Evolutionary conservation across 345 rosid genomes (phyloP), one percentile per base, ranked within the genome.

Genomic region (Lepidium africanum): DNA sequence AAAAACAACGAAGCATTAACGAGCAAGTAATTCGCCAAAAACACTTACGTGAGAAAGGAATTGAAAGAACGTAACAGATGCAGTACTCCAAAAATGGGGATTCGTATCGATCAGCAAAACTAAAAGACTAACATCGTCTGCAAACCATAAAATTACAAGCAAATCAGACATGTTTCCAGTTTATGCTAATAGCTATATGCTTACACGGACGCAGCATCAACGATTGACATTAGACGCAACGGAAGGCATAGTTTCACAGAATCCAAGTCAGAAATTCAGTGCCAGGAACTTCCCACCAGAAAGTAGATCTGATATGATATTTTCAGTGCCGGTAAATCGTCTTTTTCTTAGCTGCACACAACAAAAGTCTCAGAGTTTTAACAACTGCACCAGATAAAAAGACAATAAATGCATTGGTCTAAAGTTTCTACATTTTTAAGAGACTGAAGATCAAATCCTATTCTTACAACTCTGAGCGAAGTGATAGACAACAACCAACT

Each of bases 121-220:
- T 56, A 87, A 72, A 21, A 88, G 83, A 77, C 96, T 93, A 11
- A 88, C 97, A 71, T 88, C 98, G 67, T 93, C 97, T 88, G 87
- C 69, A 53, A 70, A n/a, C 42, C 60, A 50, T 15, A 21, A 14
- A 57, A 59, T 43, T 52, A 33, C 21, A 11, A 47, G 21, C 62
- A n/a, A 33, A 55, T 36, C 36, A 45, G 14, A 61, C 35, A 11
- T 10, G 43, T 17, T 65, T 47, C 58, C 13, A 36, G 50, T 12
- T 46, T 6, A 58, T 56, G 35, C 9, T 21, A 27, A 8, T 30
- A 9, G 10, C 9, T 56, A 17, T 2, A 37, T 0, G 10, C 10
- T 23, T 25, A 36, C 21, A 59, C 16, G 54, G 40, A 48, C 27
- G 17, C 25, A 10, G 4, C 48, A 12, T 16, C 16, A 56, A 25